A percentile compares a stretch with the other conserved stretches of the same genome.
phyloP scores from a whole-genome alignment of 495 filamentous ascomycete genomes.

The Penicillium cinerascens region DNA sequence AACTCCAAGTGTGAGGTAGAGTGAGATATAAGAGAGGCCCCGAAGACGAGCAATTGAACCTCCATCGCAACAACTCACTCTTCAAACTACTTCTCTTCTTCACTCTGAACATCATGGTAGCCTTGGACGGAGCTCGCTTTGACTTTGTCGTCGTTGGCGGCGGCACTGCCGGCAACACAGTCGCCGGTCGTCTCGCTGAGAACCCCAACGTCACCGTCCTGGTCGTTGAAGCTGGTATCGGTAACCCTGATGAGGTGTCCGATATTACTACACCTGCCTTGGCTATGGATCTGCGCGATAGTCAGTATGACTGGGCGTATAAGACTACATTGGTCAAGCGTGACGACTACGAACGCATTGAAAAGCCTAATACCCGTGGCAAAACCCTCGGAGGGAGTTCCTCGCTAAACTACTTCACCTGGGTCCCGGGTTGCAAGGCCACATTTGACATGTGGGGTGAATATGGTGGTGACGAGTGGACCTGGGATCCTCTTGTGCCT shows the following conservation, averaged over 20 bases:
- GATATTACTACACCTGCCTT: background rate
- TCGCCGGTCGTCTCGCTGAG: constrained; percentile 49
- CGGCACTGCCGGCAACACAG: constrained; percentile 46
- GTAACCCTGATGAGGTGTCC: background rate
- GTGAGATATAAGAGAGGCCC: no score
- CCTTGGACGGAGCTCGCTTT: constrained; percentile 22
- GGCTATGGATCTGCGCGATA: background rate
- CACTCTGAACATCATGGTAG: no score
- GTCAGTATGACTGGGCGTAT: constrained; percentile 49
- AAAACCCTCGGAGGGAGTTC: constrained; percentile 45
- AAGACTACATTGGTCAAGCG: constrained; percentile 54
- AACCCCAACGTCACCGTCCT: constrained; percentile 38
- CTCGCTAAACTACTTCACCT: constrained; percentile 48
- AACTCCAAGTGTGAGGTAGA: no score
- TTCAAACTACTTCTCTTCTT: no score
- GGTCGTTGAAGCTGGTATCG: constrained; percentile 51
- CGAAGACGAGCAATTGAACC: no score
- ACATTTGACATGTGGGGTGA: constrained; percentile 53
- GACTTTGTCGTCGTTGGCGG: constrained; percentile 29
- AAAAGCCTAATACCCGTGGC: constrained; percentile 53
- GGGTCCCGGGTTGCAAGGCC: constrained; percentile 41
- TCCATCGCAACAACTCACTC: no score
- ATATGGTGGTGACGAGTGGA: constrained; percentile 50
- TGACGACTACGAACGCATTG: constrained; percentile 51
- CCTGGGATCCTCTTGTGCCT: constrained; percentile 35